Conservation (phyloP, 345 rosid genomes). For the Rhodomyrtus tomentosa region DNA sequence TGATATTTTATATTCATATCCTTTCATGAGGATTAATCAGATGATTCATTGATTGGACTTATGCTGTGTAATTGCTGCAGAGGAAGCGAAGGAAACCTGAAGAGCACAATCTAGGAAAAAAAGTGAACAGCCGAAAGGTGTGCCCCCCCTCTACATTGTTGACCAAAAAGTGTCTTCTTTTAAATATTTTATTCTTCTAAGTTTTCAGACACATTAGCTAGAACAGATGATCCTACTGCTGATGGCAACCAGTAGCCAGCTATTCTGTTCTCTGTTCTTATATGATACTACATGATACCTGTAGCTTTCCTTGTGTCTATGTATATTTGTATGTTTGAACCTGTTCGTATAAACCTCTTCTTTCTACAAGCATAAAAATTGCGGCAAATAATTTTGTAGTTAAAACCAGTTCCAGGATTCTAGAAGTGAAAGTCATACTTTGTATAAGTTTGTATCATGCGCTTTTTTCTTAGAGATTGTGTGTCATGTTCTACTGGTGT, state of each 20-base stretch:
- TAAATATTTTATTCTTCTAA: background rate
- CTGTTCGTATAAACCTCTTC: background rate
- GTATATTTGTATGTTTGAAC: background rate
- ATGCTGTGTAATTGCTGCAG: slow-evolving; percentile 16
- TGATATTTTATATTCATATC: background rate
- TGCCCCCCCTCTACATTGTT: background rate
- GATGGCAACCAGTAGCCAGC: background rate
- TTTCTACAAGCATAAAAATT: background rate
- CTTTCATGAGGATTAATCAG: background rate
- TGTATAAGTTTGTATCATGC: background rate
- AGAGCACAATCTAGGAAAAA: slow-evolving; percentile 49
- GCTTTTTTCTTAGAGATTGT: background rate
- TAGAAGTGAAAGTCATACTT: background rate
- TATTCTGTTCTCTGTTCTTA: background rate
- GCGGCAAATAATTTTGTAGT: background rate
- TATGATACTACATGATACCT: background rate
- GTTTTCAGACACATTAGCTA: background rate
- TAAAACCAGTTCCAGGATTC: background rate
- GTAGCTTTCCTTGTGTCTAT: background rate
- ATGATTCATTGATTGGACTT: background rate
- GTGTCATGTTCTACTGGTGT: background rate
- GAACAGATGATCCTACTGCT: background rate
- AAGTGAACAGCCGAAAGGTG: slow-evolving; percentile 60
- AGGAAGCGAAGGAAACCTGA: slow-evolving; percentile 85
- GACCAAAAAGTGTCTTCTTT: background rate